Conservation (phyloP, 78 protist genomes). For the Bigelowiella natans region DNA sequence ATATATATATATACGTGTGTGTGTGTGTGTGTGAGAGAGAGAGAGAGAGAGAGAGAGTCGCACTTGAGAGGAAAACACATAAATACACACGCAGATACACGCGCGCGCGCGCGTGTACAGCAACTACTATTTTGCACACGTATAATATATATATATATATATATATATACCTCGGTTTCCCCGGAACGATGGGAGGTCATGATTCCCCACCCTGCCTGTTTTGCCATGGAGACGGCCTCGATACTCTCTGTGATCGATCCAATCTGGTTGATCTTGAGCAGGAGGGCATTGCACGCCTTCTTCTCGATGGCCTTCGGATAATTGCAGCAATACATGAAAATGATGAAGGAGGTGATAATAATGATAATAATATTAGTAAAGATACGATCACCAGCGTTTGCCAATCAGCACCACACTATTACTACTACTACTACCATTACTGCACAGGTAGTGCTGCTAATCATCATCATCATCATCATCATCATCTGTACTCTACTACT, state of each 20-base stretch:
- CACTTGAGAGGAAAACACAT: too few relatives aligned
- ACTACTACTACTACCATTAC: too few relatives aligned
- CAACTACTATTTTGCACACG: too few relatives aligned
- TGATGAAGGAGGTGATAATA: neutral
- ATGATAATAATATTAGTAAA: neutral
- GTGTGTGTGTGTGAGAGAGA: too few relatives aligned
- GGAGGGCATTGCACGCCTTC: slow-evolving; percentile 86
- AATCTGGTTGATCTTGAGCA: slow-evolving; percentile 94
- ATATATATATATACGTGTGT: too few relatives aligned
- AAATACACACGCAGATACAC: too few relatives aligned
- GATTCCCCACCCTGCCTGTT: slow-evolving; percentile 79
- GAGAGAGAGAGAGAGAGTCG: too few relatives aligned
- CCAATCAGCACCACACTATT: neutral
- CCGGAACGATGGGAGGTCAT: slow-evolving; percentile 97
- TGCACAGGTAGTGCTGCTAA: too few relatives aligned
- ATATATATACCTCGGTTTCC: slow-evolving; percentile 77
- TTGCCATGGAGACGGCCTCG: slow-evolving; percentile 62
- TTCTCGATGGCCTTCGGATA: slow-evolving; percentile 63
- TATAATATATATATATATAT: neutral
- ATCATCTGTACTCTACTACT: too few relatives aligned
- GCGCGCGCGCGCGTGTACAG: too few relatives aligned
- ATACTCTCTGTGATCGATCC: slow-evolving; percentile 85
- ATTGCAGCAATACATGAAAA: neutral
- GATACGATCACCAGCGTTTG: neutral
- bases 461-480: too few relatives aligned